Base-by-base conservation (phyloP, 2,329 filamentous ascomycete genomes). In the Aspergillus aculeatus region DNA sequence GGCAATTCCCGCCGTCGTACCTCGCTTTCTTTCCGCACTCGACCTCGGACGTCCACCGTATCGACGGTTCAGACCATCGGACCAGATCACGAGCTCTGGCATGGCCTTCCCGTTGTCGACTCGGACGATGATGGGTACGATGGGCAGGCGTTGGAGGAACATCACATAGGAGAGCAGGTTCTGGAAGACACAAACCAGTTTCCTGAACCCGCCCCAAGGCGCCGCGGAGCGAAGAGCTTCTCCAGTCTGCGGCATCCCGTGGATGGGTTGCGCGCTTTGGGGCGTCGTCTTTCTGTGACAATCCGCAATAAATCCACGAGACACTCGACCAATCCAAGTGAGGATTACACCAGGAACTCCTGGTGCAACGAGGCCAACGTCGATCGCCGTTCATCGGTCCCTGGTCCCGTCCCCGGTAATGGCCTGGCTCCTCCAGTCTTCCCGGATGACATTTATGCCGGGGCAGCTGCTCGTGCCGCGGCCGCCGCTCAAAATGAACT, bases 401-500 rank as follows among this genome's bases (percentile, higher is more conserved):
- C 66, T 14, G 63, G 72, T 9, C 62, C 75, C 3, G 71, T 78
- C 51, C 75, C 76, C 9, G 74, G 74, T 14, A 69, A 69, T 62
- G 75, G 74, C 14, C 61, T 67, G 47, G 75, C 75, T 48, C 74
- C 75, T 23, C 77, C 78, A 5, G 66, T 78, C 41, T 63, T 80
- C 32, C 73, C 77, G 1, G 69, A 77, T 59, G 70, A 77, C 47
- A 66, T 73, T n/a, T 73, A 66, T 32, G 72, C 74, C 9, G 79
- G 79, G 21, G 76, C 79, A 4, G 78, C 79, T 10, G 80, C 80
- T 14, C 74, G 80, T 57, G 79, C 79, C 29, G 77, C 80, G 11
- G 79, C 78, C 3, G 80, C 79, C n/a, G 79, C 78, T n/a, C 78
- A 81, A 65, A 81, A 81, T 64, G 78, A 81, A 55, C 54, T 76